These are phyloP conservation scores for Microstroma glucosiphilum DNA, from an alignment of 1,284 basidiomycete genomes.

Conservation along the genomic window DNA sequence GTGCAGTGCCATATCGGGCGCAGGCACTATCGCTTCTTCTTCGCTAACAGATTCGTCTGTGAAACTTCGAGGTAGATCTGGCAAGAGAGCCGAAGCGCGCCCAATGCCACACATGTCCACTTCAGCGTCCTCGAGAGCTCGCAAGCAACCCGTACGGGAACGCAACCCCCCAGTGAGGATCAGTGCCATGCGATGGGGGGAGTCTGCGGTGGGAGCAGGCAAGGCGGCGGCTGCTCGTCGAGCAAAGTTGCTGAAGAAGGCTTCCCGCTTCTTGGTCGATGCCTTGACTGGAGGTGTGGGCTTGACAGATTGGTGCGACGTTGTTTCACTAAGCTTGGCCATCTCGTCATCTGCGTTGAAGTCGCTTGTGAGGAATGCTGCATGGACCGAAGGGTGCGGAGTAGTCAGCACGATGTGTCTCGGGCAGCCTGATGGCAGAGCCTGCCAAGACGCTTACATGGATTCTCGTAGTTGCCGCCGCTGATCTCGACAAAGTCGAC, in stretches of 20 bases:
- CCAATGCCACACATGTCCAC: slow-evolving; percentile 69
- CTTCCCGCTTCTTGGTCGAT: slow-evolving; percentile 53
- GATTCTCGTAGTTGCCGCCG: slow-evolving; percentile 77
- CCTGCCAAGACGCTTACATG: slow-evolving; percentile 55
- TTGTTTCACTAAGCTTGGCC: slow-evolving; percentile 18
- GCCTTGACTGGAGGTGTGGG: slow-evolving; percentile 8
- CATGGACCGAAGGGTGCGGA: slow-evolving; percentile 3
- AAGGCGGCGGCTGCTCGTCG: slow-evolving; percentile 49
- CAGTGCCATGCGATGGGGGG: slow-evolving; percentile 54
- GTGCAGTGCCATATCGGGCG: slow-evolving; percentile 30
- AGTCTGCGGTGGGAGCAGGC: slow-evolving; percentile 10
- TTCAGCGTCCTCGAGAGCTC: slow-evolving; percentile 51
- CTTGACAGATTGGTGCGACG: slow-evolving; percentile 4
- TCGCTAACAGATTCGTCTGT: slow-evolving; percentile 25
- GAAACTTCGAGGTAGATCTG: slow-evolving; percentile 58
- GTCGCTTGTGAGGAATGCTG: slow-evolving; percentile 43
- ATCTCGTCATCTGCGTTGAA: slow-evolving; percentile 45
- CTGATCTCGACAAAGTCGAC: slow-evolving; percentile 81
- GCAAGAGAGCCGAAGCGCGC: slow-evolving; percentile 63
- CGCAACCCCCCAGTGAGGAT: slow-evolving; percentile 75
- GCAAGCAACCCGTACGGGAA: slow-evolving; percentile 60
- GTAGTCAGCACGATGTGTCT: slow-evolving; percentile 36
- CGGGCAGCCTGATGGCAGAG: slow-evolving; percentile 31
- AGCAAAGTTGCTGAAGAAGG: slow-evolving; percentile 53
- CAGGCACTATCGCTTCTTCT: slow-evolving; percentile 20